Percentiles rank a stretch among this genome's conserved stretches.
Evolutionary conservation across 2,329 filamentous ascomycete species (phyloP).

Genomic region (Beauveria scarabaeidicola): DNA sequence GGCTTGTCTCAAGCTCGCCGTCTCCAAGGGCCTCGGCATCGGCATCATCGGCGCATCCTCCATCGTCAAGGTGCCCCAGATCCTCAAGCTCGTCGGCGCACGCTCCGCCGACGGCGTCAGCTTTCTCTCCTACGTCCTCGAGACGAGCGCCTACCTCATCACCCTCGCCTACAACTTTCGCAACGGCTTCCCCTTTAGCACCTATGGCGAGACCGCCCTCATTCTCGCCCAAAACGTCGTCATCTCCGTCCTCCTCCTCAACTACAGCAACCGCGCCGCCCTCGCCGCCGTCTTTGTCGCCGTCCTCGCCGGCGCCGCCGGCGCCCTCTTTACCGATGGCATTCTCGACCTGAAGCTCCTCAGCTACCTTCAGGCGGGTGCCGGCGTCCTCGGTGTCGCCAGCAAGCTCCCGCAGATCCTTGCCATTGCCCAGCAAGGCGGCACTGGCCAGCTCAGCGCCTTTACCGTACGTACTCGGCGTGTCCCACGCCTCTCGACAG

Average conservation of each 20-base stretch:
- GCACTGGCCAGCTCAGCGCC: slow-evolving; percentile 90
- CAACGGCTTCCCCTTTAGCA: slow-evolving; percentile 89
- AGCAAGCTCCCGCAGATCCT: slow-evolving; percentile 92
- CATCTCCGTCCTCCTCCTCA: slow-evolving; percentile 78
- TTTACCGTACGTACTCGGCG: slow-evolving; percentile 64
- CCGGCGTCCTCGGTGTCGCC: slow-evolving; percentile 72
- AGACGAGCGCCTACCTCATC: slow-evolving; percentile 82
- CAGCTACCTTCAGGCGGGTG: slow-evolving; percentile 72
- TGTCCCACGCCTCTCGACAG: not conserved
- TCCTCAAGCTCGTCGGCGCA: slow-evolving; percentile 79
- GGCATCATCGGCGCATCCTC: slow-evolving; percentile 86
- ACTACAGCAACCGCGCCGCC: slow-evolving; percentile 62
- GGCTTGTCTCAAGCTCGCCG: slow-evolving; percentile 76
- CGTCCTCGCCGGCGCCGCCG: slow-evolving; percentile 59
- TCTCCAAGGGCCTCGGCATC: slow-evolving; percentile 88
- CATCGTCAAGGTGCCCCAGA: slow-evolving; percentile 94
- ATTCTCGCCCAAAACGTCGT: slow-evolving; percentile 89
- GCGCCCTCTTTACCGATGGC: slow-evolving; percentile 59
- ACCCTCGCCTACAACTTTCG: slow-evolving; percentile 87
- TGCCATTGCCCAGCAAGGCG: slow-evolving; percentile 74
- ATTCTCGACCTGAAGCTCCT: slow-evolving; percentile 59
- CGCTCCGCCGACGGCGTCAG: slow-evolving; percentile 76
- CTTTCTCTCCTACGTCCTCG: slow-evolving; percentile 86
- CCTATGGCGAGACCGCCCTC: slow-evolving; percentile 88
- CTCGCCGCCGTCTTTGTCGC: slow-evolving; percentile 72